These are phyloP conservation scores for Sporothrix variecibatus DNA, from an alignment of 2,329 filamentous ascomycete genomes.

Conservation along the genomic window DNA sequence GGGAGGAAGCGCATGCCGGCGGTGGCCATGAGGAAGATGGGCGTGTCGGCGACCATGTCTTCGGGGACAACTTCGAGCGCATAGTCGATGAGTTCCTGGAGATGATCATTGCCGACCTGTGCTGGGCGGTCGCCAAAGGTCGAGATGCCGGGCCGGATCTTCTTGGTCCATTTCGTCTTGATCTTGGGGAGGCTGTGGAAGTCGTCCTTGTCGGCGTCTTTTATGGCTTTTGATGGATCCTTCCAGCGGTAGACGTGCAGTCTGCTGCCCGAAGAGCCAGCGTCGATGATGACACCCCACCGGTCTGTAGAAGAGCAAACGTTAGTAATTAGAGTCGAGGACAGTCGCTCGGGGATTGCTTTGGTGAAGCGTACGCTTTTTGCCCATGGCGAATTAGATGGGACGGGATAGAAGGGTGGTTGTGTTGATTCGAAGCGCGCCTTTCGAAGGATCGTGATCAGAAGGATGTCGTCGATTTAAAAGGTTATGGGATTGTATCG, in stretches of 20 bases:
- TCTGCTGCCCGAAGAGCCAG: slow-evolving; percentile 94
- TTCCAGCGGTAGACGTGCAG: slow-evolving; percentile 95
- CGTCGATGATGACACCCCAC: slow-evolving; percentile 96
- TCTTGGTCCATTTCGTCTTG: slow-evolving; percentile 86
- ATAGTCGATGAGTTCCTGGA: slow-evolving; percentile 77
- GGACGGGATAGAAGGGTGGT: neutral
- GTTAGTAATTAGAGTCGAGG: neutral
- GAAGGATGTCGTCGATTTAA: neutral
- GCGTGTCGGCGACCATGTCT: slow-evolving; percentile 77
- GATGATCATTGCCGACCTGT: slow-evolving; percentile 77
- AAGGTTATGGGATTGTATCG: neutral
- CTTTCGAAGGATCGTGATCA: neutral
- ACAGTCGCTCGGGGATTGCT: neutral
- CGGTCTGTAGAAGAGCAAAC: slow-evolving; percentile 47
- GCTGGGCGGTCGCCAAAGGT: slow-evolving; percentile 79
- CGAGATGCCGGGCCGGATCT: slow-evolving; percentile 90
- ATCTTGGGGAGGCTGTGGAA: slow-evolving; percentile 74
- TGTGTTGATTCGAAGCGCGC: neutral
- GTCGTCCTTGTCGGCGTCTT: slow-evolving; percentile 60
- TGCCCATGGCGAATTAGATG: slow-evolving; percentile 23
- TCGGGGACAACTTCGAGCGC: slow-evolving; percentile 76
- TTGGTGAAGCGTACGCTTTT: slow-evolving; percentile 24
- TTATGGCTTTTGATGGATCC: slow-evolving; percentile 67
- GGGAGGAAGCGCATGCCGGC: slow-evolving; percentile 90
- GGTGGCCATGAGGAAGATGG: slow-evolving; percentile 92